Base-by-base conservation (phyloP, 164 flowering plant genomes). In the Chloranthus sessilifolius region DNA sequence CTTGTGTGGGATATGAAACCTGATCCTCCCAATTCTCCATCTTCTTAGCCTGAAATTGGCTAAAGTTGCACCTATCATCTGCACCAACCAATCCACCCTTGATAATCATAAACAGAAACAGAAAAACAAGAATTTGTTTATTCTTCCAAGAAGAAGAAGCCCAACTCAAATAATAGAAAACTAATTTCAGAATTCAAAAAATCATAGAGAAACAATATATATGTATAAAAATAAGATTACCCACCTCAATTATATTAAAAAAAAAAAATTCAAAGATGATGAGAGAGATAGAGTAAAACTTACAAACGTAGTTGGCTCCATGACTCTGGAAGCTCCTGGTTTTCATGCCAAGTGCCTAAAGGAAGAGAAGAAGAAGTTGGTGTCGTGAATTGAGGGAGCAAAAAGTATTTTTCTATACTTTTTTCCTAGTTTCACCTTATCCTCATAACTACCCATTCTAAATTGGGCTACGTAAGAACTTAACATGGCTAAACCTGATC, bases 231-330 rank as follows among this genome's bases (percentile, higher is more conserved):
- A 41, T 20, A 19, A 20, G 16, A 16, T 40, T 17, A 16, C 7
- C 8, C 11, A 19, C 10, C 17, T 4, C n/a, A 7, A 20, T 17
- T n/a, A n/a, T n/a, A n/a, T n/a, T 6, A 17, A 2, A 12, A 16
- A 4, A 40, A 10, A 22, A n/a, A 28, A 24, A 66, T 28, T 47
- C 37, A 63, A 52, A 56, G 51, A 60, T 52, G 51, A 53, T 37
- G 62, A 63, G 48, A 45, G 49, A 28, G 49, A 38, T 46, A 63
- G 53, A n/a, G n/a, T n/a, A n/a, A n/a, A n/a, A 52, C 21, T 68
- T 73, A 80, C 82, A 77, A 30, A 38, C 81, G 83, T 1, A 88
- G 76, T 50, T 88, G 91, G 68, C 95, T 82, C 96, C 88, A 85
- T 21, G 96, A 79, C 68, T 84, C 81, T 6, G 86, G 85, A 72